Evolutionary conservation across 225 moss, liverwort and hornwort species (phyloP).

Genomic region (Rhytidiadelphus loreus): DNA sequence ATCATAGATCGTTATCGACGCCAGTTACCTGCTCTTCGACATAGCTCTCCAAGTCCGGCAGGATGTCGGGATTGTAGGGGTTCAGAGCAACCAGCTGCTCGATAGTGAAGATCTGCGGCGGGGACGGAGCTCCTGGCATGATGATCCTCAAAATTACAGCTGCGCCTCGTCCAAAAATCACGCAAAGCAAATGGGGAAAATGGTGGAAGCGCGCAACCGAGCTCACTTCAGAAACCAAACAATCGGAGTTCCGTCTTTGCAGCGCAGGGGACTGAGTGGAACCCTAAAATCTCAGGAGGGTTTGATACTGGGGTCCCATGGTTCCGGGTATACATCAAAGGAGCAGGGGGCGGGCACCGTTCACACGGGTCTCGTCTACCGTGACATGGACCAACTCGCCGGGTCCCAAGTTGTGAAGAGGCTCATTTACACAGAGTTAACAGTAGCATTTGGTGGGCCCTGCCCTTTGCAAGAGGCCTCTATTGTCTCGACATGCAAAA

Average conservation of each 20-base stretch:
- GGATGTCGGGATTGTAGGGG: constrained; percentile 96
- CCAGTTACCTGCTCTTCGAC: constrained; percentile 68
- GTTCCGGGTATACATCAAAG: neutral
- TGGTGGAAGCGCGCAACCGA: neutral
- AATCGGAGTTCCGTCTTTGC: neutral
- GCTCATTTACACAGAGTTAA: neutral
- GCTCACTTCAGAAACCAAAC: neutral
- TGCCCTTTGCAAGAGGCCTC: neutral
- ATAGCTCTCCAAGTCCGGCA: constrained; percentile 90
- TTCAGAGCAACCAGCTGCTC: constrained; percentile 90
- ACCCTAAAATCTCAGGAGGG: neutral
- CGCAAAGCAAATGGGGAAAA: neutral
- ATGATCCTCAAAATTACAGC: neutral
- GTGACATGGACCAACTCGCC: neutral
- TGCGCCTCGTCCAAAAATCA: neutral
- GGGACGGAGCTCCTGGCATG: constrained; percentile 45
- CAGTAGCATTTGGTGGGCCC: neutral
- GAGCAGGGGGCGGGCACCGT: neutral
- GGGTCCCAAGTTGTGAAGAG: neutral
- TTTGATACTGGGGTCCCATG: neutral
- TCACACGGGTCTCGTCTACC: too few relatives aligned
- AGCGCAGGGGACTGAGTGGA: neutral
- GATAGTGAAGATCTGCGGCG: constrained; percentile 49
- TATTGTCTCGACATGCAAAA: neutral
- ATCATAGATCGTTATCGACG: neutral